These are phyloP conservation scores for Panellus pusillus DNA, from an alignment of 768 basidiomycete species.

Conservation along the genomic window DNA sequence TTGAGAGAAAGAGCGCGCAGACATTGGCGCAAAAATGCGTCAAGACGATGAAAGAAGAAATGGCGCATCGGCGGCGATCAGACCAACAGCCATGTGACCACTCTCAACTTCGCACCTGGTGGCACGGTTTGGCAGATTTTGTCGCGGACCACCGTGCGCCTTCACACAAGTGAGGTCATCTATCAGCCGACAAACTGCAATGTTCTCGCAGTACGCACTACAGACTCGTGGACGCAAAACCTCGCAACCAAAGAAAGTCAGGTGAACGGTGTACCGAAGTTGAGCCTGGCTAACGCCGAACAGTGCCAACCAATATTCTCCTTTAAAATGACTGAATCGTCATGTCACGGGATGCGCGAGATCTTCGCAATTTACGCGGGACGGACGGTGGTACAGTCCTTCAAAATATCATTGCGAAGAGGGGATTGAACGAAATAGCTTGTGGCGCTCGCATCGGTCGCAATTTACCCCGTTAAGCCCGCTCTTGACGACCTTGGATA, in stretches of 20 bases:
- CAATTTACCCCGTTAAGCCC: constrained; percentile 9
- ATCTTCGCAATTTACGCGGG: constrained; percentile 20
- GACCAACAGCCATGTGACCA: too few species aligned
- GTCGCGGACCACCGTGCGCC: too few species aligned
- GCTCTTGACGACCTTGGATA: constrained; percentile 15
- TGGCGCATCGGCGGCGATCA: too few species aligned
- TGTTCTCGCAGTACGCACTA: too few species aligned
- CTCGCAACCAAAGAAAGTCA: constrained; percentile 13
- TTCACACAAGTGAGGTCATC: too few species aligned
- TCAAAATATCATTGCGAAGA: constrained; percentile 9
- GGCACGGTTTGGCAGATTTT: too few species aligned
- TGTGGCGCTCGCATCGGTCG: constrained; percentile 12
- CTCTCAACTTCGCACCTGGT: too few species aligned
- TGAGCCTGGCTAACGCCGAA: constrained; percentile 22
- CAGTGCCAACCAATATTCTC: constrained; percentile 11
- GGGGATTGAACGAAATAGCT: constrained; percentile 5
- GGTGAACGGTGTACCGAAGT: constrained; percentile 19
- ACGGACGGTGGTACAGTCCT: constrained; percentile 6
- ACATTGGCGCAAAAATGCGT: too few species aligned
- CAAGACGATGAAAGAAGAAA: too few species aligned
- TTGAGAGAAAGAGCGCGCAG: too few species aligned
- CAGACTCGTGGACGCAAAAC: constrained; percentile 3
- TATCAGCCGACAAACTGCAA: too few species aligned
- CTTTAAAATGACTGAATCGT: constrained; percentile 2
- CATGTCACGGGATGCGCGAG: constrained; percentile 11